Percentiles rank a stretch among this genome's conserved stretches.
Conservation (phyloP, 306 rosid species). For the Clitoria ternatea region DNA sequence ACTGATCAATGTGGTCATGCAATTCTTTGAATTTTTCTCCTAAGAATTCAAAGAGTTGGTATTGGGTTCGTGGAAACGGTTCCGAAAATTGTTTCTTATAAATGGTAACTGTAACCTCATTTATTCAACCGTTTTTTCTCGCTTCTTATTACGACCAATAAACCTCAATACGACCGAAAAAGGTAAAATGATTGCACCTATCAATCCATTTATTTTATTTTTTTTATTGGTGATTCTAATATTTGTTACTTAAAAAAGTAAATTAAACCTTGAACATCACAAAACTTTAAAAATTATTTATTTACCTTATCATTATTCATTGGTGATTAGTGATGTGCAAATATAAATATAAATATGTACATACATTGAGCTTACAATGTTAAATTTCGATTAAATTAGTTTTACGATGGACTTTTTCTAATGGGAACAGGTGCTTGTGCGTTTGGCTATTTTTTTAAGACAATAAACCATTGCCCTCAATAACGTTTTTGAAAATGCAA, state of each 20-base stretch:
- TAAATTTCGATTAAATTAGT: background rate
- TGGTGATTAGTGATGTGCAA: no score
- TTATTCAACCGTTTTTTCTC: constrained; percentile 18
- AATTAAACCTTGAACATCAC: no score
- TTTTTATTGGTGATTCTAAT: no score
- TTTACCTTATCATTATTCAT: no score
- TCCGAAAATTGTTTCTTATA: background rate
- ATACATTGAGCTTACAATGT: background rate
- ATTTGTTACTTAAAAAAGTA: no score
- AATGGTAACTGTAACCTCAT: background rate
- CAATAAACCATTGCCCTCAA: no score
- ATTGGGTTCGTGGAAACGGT: background rate
- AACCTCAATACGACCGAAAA: no score
- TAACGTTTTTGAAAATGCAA: no score
- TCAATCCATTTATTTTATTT: no score
- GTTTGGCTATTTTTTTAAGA: background rate
- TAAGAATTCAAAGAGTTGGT: background rate
- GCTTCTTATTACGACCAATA: background rate
- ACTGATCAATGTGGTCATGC: background rate
- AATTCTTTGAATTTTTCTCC: background rate
- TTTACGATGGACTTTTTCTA: background rate
- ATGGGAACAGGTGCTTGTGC: background rate
- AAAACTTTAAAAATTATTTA: no score
- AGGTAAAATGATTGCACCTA: no score
- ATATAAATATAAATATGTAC: background rate